Base-by-base conservation (phyloP, 1,284 basidiomycete genomes). In the Vanrija humicola region DNA sequence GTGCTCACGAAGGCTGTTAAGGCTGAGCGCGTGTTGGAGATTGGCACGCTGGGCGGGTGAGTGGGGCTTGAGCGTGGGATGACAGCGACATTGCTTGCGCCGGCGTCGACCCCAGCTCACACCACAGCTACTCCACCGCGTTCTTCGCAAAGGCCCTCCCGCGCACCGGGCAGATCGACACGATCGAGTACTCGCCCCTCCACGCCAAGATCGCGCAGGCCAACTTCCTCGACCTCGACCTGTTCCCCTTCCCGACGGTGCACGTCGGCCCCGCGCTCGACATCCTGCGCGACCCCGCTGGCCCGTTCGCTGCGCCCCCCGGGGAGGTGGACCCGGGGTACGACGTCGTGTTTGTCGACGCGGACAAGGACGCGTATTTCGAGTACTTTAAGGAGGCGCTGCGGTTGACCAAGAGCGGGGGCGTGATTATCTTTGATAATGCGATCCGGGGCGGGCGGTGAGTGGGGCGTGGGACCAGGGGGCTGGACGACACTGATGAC, bases 321-420 rank as follows among this genome's bases (percentile, higher is more conserved):
- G 69, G 69, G 0, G 48, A 46, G 6, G 50, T 38, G 1, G 64
- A 69, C 19, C 62, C 60, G 3, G 66, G 64, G 2, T 75, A 75
- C 49, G 73, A 75, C 55, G 46, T 75, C 26, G 61, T 70, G 3
- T 75, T 73, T 46, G 68, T 75, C 29, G 72, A 75, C 61, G 73
- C 70, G 21, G 66, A 73, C 43, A 74, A 74, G 50, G 64, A 64
- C 45, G 50, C 58, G 34, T 65, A 66, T 19, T 51, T 59, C 46
- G 67, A 66, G 45, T 72, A 74, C 58, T 70, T 72, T 52, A 18
- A 58, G 6, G 67, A 75, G 29, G 54, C 55, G 15, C 52, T 75
- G 23, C 56, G 70, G 48, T 47, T 74, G 19, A 57, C 63, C 8
- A 55, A 66, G 46, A 67, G 65, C 40, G 73, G 73, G 1, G 72